These are phyloP conservation scores for Citrus cavaleriei DNA, from an alignment of 345 rosid species.

Conservation along the genomic window DNA sequence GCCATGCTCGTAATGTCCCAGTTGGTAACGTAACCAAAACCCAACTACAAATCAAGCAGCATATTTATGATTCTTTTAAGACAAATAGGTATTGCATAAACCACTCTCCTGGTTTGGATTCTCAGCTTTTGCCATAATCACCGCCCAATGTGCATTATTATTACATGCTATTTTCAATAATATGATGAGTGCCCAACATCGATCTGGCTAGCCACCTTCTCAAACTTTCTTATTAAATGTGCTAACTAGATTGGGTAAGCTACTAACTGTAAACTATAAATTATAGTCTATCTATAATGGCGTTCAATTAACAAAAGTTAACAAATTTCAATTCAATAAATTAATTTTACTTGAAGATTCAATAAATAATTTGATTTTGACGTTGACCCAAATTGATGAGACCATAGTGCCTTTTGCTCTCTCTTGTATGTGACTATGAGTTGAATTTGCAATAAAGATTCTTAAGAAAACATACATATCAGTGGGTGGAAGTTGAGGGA, in stretches of 20 bases:
- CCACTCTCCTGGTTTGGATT: background rate
- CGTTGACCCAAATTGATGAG: background rate
- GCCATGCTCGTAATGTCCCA: background rate
- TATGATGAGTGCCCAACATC: background rate
- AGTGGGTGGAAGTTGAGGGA: conserved; percentile 46
- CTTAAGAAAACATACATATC: conserved; percentile 5
- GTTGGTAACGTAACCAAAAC: background rate
- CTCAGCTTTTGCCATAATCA: background rate
- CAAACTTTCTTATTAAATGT: conserved; percentile 35
- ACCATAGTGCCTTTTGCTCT: background rate
- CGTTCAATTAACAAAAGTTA: background rate
- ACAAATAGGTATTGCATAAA: background rate
- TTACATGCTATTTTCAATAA: background rate
- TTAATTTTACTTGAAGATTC: background rate
- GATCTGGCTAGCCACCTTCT: conserved; percentile 17
- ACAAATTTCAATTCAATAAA: background rate
- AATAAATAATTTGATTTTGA: background rate
- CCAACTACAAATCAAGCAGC: background rate
- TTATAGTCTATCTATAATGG: conserved; percentile 23
- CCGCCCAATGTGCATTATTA: background rate
- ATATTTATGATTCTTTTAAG: background rate
- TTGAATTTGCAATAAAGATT: conserved; percentile 23
- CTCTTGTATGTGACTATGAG: background rate
- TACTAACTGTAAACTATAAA: conserved; percentile 23
- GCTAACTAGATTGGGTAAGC: conserved; percentile 22